Base-by-base conservation (phyloP, 2,329 filamentous ascomycete genomes). In the Talaromyces pinophilus region DNA sequence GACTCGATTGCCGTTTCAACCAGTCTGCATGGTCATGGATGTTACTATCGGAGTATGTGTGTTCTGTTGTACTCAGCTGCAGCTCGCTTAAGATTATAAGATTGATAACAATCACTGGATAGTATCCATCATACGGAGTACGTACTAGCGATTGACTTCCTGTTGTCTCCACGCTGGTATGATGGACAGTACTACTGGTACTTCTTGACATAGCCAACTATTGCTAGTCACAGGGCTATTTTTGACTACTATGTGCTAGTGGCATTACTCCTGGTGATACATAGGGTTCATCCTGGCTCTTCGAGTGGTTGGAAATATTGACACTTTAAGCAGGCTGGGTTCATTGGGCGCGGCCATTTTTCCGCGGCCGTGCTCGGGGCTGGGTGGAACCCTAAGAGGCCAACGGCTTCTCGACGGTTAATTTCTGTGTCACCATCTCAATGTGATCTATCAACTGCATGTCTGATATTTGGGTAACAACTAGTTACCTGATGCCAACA, bases 371-470 rank as follows among this genome's bases (percentile, higher is more conserved):
- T 63, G 62, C 62, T 48, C 38, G 30, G 48, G 33, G 5, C 5
- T 30, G 42, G 62, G 40, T 40, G 63, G 42, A 35, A 46, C 25
- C 30, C 30, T n/a, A 38, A 48, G 38, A 64, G 35, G 61, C 60
- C 62, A 67, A 67, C 65, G 65, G 65, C 60, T 67, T 33, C 38
- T 60, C 28, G 38, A 44, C 40, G 57, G 57, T 60, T 60, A 44
- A 33, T 60, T 60, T 40, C 33, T 28, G 38, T 60, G 57, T 46
- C 15, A 60, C 57, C 28, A n/a, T n/a, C 38, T 13, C 48, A 62
- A 64, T 67, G 28, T 67, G 65, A 67, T 62, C 65, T 62, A 48
- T 67, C 65, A 38, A 46, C 62, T 64, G 65, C 57, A 67, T 30
- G 55, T 64, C 65, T 64, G 30, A 67, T 67, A 64, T 64, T 64